phyloP scores from a whole-genome alignment of 441 rosid genomes.

The Adansonia madagascariensis region DNA sequence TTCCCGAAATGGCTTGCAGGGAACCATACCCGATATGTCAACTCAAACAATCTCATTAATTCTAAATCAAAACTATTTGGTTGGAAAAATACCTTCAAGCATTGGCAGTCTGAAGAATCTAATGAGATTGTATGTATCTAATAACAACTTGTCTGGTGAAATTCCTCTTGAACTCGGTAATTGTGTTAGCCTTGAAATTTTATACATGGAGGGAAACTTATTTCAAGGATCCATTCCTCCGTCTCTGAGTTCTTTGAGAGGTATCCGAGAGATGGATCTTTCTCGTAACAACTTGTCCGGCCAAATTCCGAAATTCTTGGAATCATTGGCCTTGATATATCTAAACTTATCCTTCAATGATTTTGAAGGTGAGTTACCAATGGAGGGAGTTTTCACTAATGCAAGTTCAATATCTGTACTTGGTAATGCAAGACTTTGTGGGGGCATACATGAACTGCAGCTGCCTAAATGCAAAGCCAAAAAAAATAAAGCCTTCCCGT shows the following conservation, averaged over 20 bases:
- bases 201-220: conserved; percentile 33
- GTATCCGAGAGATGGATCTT: conserved; percentile 32
- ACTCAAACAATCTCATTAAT: not conserved
- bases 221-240: conserved; percentile 36
- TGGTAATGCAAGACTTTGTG: conserved; percentile 41
- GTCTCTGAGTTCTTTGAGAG: conserved; percentile 27
- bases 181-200: conserved; percentile 31
- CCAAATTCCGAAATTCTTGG: conserved; percentile 32
- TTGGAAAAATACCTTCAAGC: conserved; percentile 29
- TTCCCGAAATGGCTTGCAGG: conserved; percentile 23
- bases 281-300: conserved; percentile 38
- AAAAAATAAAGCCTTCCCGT: not conserved
- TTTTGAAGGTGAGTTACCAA: conserved; percentile 37
- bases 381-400: conserved; percentile 32
- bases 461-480: conserved; percentile 27
- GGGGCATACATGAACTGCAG: conserved; percentile 33
- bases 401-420: conserved; percentile 25
- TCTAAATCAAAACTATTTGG: conserved; percentile 31
- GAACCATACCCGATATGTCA: conserved; percentile 18
- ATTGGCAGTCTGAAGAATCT: conserved; percentile 28
- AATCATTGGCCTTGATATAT: conserved; percentile 21
- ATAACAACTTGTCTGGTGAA: conserved; percentile 37
- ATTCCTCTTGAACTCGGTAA: conserved; percentile 33
- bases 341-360: conserved; percentile 40
- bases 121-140: conserved; percentile 24